These are phyloP conservation scores for Aquilaria malaccensis DNA, from an alignment of 345 rosid genomes.

Conservation along the genomic window DNA sequence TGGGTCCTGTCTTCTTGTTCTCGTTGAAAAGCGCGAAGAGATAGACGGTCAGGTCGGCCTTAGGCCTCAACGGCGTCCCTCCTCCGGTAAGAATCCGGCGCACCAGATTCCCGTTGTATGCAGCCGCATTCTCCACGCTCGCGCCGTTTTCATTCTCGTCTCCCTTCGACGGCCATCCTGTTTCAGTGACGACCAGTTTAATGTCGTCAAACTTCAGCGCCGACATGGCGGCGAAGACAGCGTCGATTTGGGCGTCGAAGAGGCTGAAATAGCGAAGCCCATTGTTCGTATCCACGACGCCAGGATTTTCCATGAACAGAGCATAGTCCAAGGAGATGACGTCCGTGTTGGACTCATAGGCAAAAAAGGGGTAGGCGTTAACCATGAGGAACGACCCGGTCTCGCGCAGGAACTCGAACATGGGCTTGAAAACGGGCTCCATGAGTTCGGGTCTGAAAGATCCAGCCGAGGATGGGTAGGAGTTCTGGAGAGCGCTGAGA, in stretches of 20 bases:
- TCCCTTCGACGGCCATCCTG: constrained; percentile 96
- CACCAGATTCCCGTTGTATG: constrained; percentile 88
- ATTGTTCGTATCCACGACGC: constrained; percentile 77
- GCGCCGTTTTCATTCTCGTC: constrained; percentile 81
- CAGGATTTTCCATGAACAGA: constrained; percentile 81
- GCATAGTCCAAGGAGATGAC: constrained; percentile 91
- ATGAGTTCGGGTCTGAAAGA: constrained; percentile 73
- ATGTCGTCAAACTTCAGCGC: constrained; percentile 75
- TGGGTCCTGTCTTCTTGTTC: constrained; percentile 67
- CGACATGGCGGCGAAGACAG: constrained; percentile 86
- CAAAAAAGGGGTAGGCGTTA: constrained; percentile 89
- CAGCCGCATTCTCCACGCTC: constrained; percentile 54
- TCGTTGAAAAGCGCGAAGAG: constrained; percentile 93
- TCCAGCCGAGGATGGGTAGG: constrained; percentile 93
- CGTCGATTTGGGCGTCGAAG: constrained; percentile 95
- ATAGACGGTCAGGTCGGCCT: constrained; percentile 82
- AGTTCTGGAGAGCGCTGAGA: constrained; percentile 61
- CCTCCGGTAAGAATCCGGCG: constrained; percentile 73
- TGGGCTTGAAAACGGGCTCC: constrained; percentile 65
- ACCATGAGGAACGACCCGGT: constrained; percentile 92
- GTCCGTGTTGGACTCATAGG: constrained; percentile 84
- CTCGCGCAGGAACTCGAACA: constrained; percentile 77
- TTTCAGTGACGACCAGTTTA: constrained; percentile 66
- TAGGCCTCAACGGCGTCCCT: constrained; percentile 77
- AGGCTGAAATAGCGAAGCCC: constrained; percentile 76